Conservation (phyloP, 2,329 filamentous ascomycete species). For the Lizonia empirigonia region DNA sequence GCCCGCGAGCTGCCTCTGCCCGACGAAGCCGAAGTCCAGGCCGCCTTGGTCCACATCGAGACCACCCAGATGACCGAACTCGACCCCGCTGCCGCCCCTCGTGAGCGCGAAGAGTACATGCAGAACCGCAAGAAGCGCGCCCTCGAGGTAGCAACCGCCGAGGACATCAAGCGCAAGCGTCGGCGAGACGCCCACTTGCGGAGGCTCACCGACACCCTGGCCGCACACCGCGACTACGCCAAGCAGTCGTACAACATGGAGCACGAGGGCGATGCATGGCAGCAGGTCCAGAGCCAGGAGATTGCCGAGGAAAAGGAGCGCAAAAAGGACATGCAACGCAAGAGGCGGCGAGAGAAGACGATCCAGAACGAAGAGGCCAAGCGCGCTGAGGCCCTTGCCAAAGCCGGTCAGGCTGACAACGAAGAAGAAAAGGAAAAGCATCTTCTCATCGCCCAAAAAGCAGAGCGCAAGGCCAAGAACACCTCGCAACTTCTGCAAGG, state of each 20-base stretch:
- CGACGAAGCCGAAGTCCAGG: slow-evolving; percentile 71
- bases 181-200: slow-evolving; percentile 62
- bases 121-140: slow-evolving; percentile 68
- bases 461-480: slow-evolving; percentile 89
- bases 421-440: slow-evolving; percentile 81
- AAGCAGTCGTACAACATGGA: slow-evolving; percentile 76
- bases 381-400: slow-evolving; percentile 77
- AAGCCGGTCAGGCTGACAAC: slow-evolving; percentile 78
- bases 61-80: slow-evolving; percentile 62
- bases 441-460: slow-evolving; percentile 83
- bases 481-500: slow-evolving; percentile 87
- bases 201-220: slow-evolving; percentile 64
- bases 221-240: slow-evolving; percentile 70
- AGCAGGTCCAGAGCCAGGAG: slow-evolving; percentile 88
- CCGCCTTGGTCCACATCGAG: slow-evolving; percentile 65
- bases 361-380: slow-evolving; percentile 87
- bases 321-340: slow-evolving; percentile 99
- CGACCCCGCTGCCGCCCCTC: slow-evolving; percentile 59
- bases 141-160: slow-evolving; percentile 67
- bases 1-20: slow-evolving; percentile 39
- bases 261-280: slow-evolving; percentile 79
- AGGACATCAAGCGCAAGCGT: slow-evolving; percentile 69
- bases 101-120: slow-evolving; percentile 60
- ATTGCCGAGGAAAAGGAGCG: slow-evolving; percentile 95
- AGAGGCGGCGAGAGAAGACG: slow-evolving; percentile 91